Conservation (phyloP, 768 basidiomycete genomes). For the Serendipita sp. region DNA sequence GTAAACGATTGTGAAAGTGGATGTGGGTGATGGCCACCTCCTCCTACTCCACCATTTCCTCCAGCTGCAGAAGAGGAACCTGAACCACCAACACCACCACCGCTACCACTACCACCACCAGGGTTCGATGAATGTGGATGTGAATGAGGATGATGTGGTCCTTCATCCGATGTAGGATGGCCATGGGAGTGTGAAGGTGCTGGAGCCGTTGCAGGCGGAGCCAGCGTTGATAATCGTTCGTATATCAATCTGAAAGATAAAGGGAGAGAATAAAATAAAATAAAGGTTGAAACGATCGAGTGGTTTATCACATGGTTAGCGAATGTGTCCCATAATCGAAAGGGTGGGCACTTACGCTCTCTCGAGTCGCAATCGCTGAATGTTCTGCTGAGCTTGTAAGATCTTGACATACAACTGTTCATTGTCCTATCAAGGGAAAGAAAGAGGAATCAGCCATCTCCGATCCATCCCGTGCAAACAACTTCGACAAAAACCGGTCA, state of each 20-base stretch:
- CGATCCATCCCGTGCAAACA: background rate
- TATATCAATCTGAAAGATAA: background rate
- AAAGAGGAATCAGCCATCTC: slow-evolving; percentile 7
- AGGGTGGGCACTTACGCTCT: slow-evolving; percentile 47
- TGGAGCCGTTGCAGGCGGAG: background rate
- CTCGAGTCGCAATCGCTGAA: slow-evolving; percentile 76
- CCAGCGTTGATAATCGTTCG: background rate
- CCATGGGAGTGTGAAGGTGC: background rate
- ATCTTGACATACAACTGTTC: slow-evolving; percentile 76
- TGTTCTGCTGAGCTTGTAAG: slow-evolving; percentile 59
- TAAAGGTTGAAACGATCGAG: too few species aligned
- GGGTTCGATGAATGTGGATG: background rate
- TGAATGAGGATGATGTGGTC: background rate
- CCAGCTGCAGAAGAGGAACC: background rate
- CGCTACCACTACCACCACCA: background rate
- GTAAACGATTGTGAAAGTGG: slow-evolving; percentile 4
- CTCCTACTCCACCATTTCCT: background rate
- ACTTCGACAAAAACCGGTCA: background rate
- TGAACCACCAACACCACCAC: background rate
- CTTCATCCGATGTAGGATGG: background rate
- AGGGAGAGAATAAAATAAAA: too few species aligned
- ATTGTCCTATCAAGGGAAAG: slow-evolving; percentile 43
- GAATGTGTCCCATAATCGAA: background rate
- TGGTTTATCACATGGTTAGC: too few species aligned
- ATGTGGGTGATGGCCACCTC: background rate